Percentiles rank a stretch among this genome's conserved stretches.
These are phyloP conservation scores for Yamadazyma atlantica DNA, from an alignment of 1,139 yeast genomes.

Conservation along the genomic window DNA sequence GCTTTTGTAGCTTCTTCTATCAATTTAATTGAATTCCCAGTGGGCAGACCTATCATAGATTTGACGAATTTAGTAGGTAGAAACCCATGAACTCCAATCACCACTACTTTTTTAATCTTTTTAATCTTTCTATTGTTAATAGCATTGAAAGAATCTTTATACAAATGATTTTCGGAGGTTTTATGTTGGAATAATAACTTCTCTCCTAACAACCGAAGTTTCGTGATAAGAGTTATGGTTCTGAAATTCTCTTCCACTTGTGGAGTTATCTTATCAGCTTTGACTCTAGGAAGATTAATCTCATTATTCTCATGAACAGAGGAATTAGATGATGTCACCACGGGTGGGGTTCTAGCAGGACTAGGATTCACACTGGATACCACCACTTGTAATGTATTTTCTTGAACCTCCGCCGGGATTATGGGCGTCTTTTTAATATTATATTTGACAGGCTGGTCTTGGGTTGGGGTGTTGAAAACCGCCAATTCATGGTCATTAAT, in stretches of 20 bases:
- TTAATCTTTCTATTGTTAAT: constrained; percentile 17
- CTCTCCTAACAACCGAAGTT: constrained; percentile 35
- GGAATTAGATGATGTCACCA: constrained; percentile 8
- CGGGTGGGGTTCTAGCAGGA: constrained; percentile 1
- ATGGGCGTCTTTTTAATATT: constrained; percentile 34
- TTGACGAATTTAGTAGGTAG: constrained; percentile 72
- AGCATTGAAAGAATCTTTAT: constrained; percentile 19
- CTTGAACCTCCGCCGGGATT: constrained; percentile 39
- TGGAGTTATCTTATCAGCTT: constrained; percentile 21
- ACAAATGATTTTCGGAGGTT: constrained; percentile 35
- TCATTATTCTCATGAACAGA: constrained; percentile 6
- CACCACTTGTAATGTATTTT: constrained; percentile 15
- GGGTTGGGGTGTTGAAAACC: constrained; percentile 42
- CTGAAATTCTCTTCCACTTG: constrained; percentile 32
- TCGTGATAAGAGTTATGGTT: constrained; percentile 39
- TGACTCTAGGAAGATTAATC: not conserved
- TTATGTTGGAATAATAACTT: constrained; percentile 28
- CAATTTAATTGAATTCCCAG: constrained; percentile 42
- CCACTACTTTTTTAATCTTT: constrained; percentile 33
- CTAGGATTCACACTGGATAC: constrained; percentile 1
- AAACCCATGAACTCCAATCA: constrained; percentile 80
- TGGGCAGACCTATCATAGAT: constrained; percentile 45
- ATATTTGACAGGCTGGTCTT: constrained; percentile 38
- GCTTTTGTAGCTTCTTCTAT: constrained; percentile 37
- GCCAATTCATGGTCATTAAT: constrained; percentile 33